Evolutionary conservation across 2,329 filamentous ascomycete genomes (phyloP).

Genomic region (Cercospora sp.): DNA sequence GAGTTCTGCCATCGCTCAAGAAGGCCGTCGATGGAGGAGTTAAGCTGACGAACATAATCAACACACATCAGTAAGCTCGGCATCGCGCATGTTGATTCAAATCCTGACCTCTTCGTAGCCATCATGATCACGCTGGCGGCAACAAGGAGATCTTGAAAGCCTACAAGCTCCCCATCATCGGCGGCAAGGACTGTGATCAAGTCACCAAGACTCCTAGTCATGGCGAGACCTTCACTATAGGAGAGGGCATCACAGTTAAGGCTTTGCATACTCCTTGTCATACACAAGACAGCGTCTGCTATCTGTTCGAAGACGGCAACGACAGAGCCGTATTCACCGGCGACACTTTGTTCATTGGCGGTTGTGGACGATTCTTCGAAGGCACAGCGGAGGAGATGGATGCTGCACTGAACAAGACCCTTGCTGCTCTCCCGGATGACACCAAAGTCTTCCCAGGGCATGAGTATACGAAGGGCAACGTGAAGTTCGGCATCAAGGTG

Average conservation of each 20-base stretch:
- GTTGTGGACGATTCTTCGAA: conserved; percentile 95
- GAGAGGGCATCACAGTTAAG: conserved; percentile 74
- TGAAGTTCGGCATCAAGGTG: conserved; percentile 80
- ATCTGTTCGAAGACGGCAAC: conserved; percentile 77
- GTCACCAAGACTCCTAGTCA: conserved; percentile 77
- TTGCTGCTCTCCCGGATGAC: conserved; percentile 80
- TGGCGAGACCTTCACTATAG: conserved; percentile 76
- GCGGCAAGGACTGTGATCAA: conserved; percentile 79
- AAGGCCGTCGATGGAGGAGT: conserved; percentile 71
- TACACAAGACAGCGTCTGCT: conserved; percentile 98
- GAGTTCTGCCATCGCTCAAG: conserved; percentile 66
- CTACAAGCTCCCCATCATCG: conserved; percentile 73
- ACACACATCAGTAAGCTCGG: conserved; percentile 84
- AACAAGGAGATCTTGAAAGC: conserved; percentile 72
- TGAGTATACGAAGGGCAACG: conserved; percentile 97
- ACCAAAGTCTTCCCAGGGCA: conserved; percentile 94
- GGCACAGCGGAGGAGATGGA: conserved; percentile 89
- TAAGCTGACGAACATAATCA: conserved; percentile 85
- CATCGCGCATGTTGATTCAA: neutral
- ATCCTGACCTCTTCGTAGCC: conserved; percentile 55
- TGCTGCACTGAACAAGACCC: conserved; percentile 80
- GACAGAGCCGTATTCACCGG: conserved; percentile 87
- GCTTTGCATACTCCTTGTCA: conserved; percentile 96
- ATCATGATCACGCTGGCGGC: conserved; percentile 91
- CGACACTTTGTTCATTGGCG: conserved; percentile 92